Evolutionary conservation across 1,284 basidiomycete species (phyloP), one percentile per base, ranked within the genome.

Genomic region (Fomes fomentarius): DNA sequence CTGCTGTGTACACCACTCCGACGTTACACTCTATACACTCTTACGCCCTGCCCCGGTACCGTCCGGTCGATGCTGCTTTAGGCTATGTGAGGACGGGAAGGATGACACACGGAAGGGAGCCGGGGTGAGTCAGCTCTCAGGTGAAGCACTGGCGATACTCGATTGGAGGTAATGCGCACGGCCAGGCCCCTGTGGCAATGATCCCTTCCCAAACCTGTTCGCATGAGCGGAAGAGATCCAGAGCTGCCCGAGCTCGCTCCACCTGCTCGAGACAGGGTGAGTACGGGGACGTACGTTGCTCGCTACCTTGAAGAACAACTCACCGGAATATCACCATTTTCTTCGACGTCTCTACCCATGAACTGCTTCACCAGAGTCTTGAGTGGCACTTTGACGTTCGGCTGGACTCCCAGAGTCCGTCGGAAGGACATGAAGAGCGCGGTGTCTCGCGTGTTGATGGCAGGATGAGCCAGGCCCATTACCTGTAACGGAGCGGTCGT

Each of bases 161-260:
- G 21, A 58, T 54, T 1, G 72, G 72, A 19, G 72, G 72, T 22
- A 74, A 55, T 43, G 79, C 75, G 64, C 81, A 84, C 5, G 83
- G 83, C 84, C 83, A 85, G 12, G 69, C 70, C 12, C 81, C 80
- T 10, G 71, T 68, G 30, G 68, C 63, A 33, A 85, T 71, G 19
- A 74, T 66, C n/a, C 66, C 69, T 62, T 84, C 82, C 72, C 82
- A 84, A 21, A 72, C 58, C 28, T 73, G 70, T 61, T 83, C 76
- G 52, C 72, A 78, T 6, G 77, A 82, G 17, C 82, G 75, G 69
- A 81, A 84, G n/a, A 84, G 65, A 64, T 84, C 81, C 47, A 84
- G 72, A 7, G 75, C 70, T 25, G 80, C 80, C 4, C 81, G 76
- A 25, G 80, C 80, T 50, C 75, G 67, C 66, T 84, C 82, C 34